phyloP scores from a whole-genome alignment of 2,329 filamentous ascomycete species.

The Colletotrichum somersetense region DNA sequence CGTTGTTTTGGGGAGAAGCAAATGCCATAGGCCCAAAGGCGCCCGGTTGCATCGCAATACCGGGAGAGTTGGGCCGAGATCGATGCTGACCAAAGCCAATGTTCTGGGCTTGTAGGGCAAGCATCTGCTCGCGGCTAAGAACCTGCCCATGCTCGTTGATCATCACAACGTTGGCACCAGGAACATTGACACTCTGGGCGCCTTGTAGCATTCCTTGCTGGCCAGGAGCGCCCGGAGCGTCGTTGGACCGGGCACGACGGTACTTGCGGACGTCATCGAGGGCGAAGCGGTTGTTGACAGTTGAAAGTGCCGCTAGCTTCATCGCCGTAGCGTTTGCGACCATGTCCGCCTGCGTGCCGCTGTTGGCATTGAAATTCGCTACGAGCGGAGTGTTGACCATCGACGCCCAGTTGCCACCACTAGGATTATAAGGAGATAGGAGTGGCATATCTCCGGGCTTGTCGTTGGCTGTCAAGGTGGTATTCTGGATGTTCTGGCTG shows the following conservation, averaged over 20 bases:
- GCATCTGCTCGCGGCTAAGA: constrained; percentile 85
- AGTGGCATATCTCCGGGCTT: constrained; percentile 80
- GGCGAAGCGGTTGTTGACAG: constrained; percentile 97
- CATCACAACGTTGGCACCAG: constrained; percentile 87
- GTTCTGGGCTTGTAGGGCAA: constrained; percentile 79
- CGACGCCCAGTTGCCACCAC: constrained; percentile 96
- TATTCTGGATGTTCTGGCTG: constrained; percentile 82
- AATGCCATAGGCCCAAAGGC: constrained; percentile 75
- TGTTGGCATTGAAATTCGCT: constrained; percentile 77
- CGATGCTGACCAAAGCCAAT: constrained; percentile 74
- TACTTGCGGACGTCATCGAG: constrained; percentile 98
- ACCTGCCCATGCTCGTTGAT: constrained; percentile 94
- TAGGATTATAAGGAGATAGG: constrained; percentile 84
- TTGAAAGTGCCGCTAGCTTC: constrained; percentile 97
- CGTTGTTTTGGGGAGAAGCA: constrained; percentile 91
- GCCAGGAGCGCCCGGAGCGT: constrained; percentile 69
- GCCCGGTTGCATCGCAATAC: constrained; percentile 80
- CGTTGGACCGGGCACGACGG: constrained; percentile 89
- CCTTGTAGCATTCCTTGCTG: constrained; percentile 43
- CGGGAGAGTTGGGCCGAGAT: constrained; percentile 91
- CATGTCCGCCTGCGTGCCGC: constrained; percentile 89
- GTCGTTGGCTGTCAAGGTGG: constrained; percentile 81
- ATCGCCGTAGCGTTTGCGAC: constrained; percentile 98
- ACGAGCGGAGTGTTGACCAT: constrained; percentile 99
- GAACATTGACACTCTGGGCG: constrained; percentile 70